These are phyloP conservation scores for Lodderomyces metapsilosis DNA, from an alignment of 1,139 yeast species.

Conservation along the genomic window DNA sequence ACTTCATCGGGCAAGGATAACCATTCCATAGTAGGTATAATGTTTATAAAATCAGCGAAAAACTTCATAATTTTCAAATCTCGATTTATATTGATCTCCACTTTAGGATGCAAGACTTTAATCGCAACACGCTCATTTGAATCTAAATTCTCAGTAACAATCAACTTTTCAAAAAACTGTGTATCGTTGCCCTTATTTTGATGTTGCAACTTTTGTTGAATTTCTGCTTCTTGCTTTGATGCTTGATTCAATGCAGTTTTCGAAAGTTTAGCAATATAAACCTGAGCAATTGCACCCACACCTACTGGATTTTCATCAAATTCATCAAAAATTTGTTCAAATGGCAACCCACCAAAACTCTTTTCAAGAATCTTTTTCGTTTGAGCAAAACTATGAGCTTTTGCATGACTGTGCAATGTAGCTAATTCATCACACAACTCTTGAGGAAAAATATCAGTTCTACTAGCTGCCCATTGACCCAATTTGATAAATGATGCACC, in stretches of 20 bases:
- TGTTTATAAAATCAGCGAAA: conserved; percentile 68
- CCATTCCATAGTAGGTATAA: conserved; percentile 96
- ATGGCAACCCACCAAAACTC: conserved; percentile 59
- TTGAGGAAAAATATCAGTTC: conserved; percentile 87
- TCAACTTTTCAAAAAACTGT: conserved; percentile 32
- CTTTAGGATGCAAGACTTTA: conserved; percentile 89
- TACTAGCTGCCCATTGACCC: conserved; percentile 99
- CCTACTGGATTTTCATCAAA: conserved; percentile 79
- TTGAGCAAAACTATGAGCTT: conserved; percentile 61
- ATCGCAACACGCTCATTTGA: conserved; percentile 73
- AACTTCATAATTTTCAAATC: conserved; percentile 82
- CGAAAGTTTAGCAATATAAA: conserved; percentile 71
- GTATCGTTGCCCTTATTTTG: conserved; percentile 7
- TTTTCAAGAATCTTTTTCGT: conserved; percentile 59
- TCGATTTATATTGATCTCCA: conserved; percentile 66
- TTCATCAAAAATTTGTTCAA: conserved; percentile 81
- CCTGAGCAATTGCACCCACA: conserved; percentile 98
- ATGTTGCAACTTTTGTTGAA: conserved; percentile 15
- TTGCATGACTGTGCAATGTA: conserved; percentile 77
- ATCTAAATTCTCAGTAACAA: conserved; percentile 39
- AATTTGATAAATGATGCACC: conserved; percentile 94
- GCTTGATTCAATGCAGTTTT: conserved; percentile 39
- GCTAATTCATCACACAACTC: conserved; percentile 78
- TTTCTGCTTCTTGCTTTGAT: conserved; percentile 23
- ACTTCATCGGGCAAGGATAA: conserved; percentile 92